phyloP scores from a whole-genome alignment of 164 flowering plant genomes.

The Santalum album region DNA sequence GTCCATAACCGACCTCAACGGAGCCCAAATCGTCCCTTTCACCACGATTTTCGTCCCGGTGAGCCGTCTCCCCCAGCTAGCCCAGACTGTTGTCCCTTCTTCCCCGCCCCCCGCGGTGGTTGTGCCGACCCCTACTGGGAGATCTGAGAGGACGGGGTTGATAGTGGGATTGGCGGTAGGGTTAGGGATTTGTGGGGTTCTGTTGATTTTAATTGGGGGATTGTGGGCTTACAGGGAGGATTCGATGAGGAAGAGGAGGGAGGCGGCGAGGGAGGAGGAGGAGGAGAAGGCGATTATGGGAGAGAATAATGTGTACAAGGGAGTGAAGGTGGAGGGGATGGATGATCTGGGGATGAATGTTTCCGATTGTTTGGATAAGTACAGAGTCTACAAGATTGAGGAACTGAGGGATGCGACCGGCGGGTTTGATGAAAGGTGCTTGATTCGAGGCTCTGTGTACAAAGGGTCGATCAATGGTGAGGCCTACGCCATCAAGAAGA shows the following conservation, averaged over 20 bases:
- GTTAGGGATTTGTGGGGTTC: conserved; percentile 37
- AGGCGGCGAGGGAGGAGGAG: background rate
- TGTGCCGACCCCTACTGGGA: background rate
- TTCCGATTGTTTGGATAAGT: conserved; percentile 82
- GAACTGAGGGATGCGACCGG: conserved; percentile 64
- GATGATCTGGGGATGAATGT: conserved; percentile 63
- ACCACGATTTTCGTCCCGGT: conserved; percentile 69
- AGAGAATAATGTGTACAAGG: conserved; percentile 6
- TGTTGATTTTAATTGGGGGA: conserved; percentile 38
- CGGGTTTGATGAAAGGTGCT: conserved; percentile 39
- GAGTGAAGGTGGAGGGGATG: conserved; percentile 19
- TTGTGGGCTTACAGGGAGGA: conserved; percentile 25
- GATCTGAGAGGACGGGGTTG: conserved; percentile 22
- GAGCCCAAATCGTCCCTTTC: conserved; percentile 9
- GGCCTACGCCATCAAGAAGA: conserved; percentile 73
- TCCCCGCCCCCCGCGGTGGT: background rate
- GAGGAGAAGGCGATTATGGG: conserved; percentile 18
- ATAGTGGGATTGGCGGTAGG: conserved; percentile 50
- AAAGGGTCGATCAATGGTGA: conserved; percentile 57
- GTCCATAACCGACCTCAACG: conserved; percentile 40
- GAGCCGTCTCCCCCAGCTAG: conserved; percentile 33
- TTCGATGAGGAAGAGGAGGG: conserved; percentile 15
- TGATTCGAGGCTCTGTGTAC: conserved; percentile 79
- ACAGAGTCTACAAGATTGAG: conserved; percentile 56
- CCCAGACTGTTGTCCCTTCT: conserved; percentile 27